phyloP scores from a whole-genome alignment of 2,329 filamentous ascomycete species.

The Penicillium sp. region DNA sequence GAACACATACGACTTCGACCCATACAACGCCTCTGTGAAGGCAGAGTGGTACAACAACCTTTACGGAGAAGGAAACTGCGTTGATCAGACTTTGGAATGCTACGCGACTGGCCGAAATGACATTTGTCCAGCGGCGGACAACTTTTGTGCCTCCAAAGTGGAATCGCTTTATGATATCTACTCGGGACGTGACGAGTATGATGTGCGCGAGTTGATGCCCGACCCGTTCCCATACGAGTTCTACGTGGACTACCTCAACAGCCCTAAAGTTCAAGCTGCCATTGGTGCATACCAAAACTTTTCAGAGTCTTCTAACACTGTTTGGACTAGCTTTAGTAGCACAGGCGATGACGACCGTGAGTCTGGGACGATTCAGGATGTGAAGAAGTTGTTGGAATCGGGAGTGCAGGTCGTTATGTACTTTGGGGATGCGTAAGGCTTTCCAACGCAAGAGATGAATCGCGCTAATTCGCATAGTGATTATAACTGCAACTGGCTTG shows the following conservation, averaged over 20 bases:
- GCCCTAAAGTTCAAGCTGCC: conserved; percentile 43
- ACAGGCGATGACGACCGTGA: conserved; percentile 46
- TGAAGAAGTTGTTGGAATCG: conserved; percentile 40
- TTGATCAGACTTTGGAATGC: conserved; percentile 55
- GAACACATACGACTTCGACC: conserved; percentile 33
- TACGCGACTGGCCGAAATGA: conserved; percentile 48
- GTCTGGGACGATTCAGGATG: conserved; percentile 35
- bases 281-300: conserved; percentile 51
- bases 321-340: conserved; percentile 39
- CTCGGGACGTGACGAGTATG: conserved; percentile 50
- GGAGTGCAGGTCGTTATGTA: conserved; percentile 37
- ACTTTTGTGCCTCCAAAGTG: conserved; percentile 52
- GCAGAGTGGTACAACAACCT: conserved; percentile 55
- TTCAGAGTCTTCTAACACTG: conserved; percentile 40
- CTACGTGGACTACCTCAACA: conserved; percentile 51
- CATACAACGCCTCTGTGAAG: conserved; percentile 45
- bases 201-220: conserved; percentile 39
- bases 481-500: conserved; percentile 24
- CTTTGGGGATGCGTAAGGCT: conserved; percentile 27
- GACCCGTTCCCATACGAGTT: conserved; percentile 33
- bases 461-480: conserved; percentile 11
- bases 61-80: conserved; percentile 57
- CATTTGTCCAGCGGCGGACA: conserved; percentile 52
- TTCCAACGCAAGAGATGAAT: background rate
- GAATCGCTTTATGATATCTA: conserved; percentile 51